A percentile compares a stretch with the other conserved stretches of the same genome.
Evolutionary conservation across 345 rosid genomes (phyloP).

Genomic region (Dipteronia dyeriana): DNA sequence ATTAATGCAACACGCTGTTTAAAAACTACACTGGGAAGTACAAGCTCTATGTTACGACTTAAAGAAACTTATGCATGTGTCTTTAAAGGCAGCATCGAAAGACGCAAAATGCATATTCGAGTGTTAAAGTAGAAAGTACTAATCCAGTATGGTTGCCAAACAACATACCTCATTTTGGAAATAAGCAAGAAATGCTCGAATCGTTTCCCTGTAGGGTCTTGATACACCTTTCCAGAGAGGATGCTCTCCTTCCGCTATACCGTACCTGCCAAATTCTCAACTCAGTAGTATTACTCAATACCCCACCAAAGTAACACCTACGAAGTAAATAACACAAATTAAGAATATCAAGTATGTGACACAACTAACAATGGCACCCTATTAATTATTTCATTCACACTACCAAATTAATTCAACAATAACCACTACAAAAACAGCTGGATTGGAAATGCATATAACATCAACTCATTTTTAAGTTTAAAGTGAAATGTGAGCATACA

Average conservation of each 20-base stretch:
- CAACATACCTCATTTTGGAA: constrained; percentile 83
- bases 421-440: too few species aligned
- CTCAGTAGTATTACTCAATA: constrained; percentile 33
- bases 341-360: constrained; percentile 5
- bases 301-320: constrained; percentile 35
- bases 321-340: constrained; percentile 24
- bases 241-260: constrained; percentile 75
- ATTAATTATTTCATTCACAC: too few species aligned
- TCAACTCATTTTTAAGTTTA: neutral
- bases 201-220: constrained; percentile 89
- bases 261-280: constrained; percentile 69
- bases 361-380: neutral
- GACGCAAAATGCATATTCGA: neutral
- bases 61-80: neutral
- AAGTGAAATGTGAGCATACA: neutral
- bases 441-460: too few species aligned
- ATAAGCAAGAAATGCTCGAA: constrained; percentile 81
- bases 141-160: neutral
- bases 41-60: neutral
- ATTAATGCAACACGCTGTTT: neutral
- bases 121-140: neutral
- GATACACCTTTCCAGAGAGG: constrained; percentile 83
- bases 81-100: neutral
- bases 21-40: neutral
- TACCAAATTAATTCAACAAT: too few species aligned